Evolutionary conservation across 768 basidiomycete genomes (phyloP), one percentile per base, ranked within the genome.

Genomic region (Lactarius hengduanensis): DNA sequence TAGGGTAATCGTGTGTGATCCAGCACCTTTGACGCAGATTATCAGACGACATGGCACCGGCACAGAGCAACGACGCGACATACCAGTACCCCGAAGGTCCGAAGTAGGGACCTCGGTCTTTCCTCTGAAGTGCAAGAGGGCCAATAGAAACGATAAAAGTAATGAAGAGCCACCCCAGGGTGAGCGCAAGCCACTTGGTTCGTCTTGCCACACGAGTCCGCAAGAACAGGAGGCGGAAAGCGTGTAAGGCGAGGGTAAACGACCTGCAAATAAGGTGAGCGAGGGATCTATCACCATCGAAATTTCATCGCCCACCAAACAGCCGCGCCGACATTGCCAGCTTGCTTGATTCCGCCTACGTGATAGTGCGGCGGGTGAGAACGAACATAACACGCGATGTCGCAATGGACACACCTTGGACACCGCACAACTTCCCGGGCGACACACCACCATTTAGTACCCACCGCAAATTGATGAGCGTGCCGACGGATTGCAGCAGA

Each of bases 31-130:
- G 26, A 36, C 1, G 18, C 15, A 13, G 22, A 64, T 66, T n/a
- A 54, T 34, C 20, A 26, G 11, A 18, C 4, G 22, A 43, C 57
- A 50, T 22, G 16, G 26, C n/a, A 30, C n/a, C 15, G 3, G 20
- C n/a, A 57, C 16, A 15, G 26, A 20, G 20, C 28, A 16, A 59
- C 11, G 11, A 11, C n/a, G n/a, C 10, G 47, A 57, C 76, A 47
- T 36, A 77, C 82, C 81, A 81, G 61, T 72, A 76, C 2, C 81
- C 82, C 0, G 81, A 76, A 18, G 80, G 75, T 1, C 81, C 80
- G 64, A 80, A 83, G 68, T 81, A 83, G 1, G 79, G 76, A 0
- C 81, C 81, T 18, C 68, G 70, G 7, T 70, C 63, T 3, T 73
- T 57, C 2, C 65, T 76, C 66, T 80, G 74, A 38, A 82, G 72